A percentile compares a stretch with the other conserved stretches of the same genome.
These are phyloP conservation scores for Penicillium simplicissimum DNA, from an alignment of 495 filamentous ascomycete genomes.

Conservation along the genomic window DNA sequence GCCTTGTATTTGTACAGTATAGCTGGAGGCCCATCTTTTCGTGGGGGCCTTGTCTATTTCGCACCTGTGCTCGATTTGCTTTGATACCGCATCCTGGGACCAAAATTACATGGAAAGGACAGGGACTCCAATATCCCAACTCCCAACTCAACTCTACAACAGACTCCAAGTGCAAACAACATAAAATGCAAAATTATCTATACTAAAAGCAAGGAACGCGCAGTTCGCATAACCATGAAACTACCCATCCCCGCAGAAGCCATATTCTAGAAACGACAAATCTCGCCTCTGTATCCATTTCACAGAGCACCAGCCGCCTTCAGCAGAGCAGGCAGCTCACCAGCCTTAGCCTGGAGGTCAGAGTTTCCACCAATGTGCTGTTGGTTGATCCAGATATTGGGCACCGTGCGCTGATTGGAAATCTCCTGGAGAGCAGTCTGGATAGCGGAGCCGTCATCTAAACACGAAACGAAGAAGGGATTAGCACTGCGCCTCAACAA, in stretches of 20 bases:
- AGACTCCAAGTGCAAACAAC: background rate
- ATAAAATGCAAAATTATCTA: background rate
- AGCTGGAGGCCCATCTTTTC: background rate
- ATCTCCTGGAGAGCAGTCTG: constrained; percentile 82
- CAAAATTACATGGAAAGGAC: background rate
- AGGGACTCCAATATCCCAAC: background rate
- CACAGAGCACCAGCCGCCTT: constrained; percentile 67
- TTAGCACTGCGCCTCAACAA: background rate
- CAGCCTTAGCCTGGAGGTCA: constrained; percentile 73
- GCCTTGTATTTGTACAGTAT: constrained; percentile 26
- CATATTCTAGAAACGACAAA: background rate
- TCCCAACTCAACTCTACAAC: background rate
- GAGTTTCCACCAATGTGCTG: constrained; percentile 97
- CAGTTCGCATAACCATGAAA: background rate
- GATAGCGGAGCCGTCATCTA: constrained; percentile 78
- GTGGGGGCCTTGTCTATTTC: constrained; percentile 2
- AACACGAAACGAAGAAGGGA: background rate
- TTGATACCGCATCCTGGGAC: background rate
- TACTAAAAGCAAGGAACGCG: background rate
- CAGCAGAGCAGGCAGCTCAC: constrained; percentile 57
- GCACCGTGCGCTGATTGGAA: constrained; percentile 80
- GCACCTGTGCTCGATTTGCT: constrained; percentile 4
- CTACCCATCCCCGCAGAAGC: background rate
- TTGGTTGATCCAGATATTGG: constrained; percentile 90
- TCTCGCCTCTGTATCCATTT: constrained; percentile 15